Conservation (phyloP, 2,329 filamentous ascomycete species). For the Fusarium transvaalense region DNA sequence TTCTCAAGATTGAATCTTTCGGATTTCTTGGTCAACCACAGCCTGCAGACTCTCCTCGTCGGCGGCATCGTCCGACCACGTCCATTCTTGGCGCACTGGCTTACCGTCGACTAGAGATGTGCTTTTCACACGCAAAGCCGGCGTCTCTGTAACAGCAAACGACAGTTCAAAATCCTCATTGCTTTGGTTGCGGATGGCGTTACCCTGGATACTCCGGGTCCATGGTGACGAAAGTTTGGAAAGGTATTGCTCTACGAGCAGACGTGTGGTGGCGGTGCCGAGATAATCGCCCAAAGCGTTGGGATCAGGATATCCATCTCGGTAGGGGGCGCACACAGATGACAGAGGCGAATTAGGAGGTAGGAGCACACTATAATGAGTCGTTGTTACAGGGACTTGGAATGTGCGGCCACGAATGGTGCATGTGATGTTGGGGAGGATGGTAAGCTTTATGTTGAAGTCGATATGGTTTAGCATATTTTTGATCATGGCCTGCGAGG, state of each 20-base stretch:
- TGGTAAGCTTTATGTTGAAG: conserved; percentile 58
- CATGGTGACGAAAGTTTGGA: conserved; percentile 45
- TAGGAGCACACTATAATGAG: conserved; percentile 60
- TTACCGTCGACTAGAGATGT: conserved; percentile 35
- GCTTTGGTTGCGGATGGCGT: conserved; percentile 49
- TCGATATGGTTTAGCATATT: conserved; percentile 58
- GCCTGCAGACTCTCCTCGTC: conserved; percentile 39
- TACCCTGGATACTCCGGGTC: conserved; percentile 51
- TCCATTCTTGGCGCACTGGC: conserved; percentile 45
- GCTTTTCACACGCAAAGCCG: conserved; percentile 43
- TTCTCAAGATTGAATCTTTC: conserved; percentile 37
- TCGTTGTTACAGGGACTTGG: conserved; percentile 59
- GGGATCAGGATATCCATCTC: conserved; percentile 60
- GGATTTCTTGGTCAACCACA: conserved; percentile 39
- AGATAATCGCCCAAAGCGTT: conserved; percentile 62
- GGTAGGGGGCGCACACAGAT: conserved; percentile 58
- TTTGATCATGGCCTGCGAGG: conserved; percentile 61
- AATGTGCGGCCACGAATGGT: conserved; percentile 61
- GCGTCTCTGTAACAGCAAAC: conserved; percentile 48
- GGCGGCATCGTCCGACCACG: conserved; percentile 44
- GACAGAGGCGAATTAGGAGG: conserved; percentile 55
- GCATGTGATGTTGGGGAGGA: conserved; percentile 60
- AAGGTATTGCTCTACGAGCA: conserved; percentile 55
- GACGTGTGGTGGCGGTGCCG: conserved; percentile 57
- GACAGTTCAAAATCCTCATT: conserved; percentile 50